Evolutionary conservation across 2,329 filamentous ascomycete species (phyloP).

Genomic region (Colletotrichum liriopes): DNA sequence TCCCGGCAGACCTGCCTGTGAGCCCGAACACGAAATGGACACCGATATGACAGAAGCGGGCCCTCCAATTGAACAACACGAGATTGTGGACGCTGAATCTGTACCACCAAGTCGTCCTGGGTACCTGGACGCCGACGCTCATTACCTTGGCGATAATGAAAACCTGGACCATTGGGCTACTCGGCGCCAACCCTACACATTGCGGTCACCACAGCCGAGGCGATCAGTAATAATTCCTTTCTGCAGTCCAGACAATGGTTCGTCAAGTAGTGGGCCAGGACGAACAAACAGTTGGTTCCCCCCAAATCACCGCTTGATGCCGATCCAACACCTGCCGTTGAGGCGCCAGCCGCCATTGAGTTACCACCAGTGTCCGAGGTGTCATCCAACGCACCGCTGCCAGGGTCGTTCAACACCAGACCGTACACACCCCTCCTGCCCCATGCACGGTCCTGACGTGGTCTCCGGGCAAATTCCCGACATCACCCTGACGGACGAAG

Average conservation of each 20-base stretch:
- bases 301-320: neutral
- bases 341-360: neutral
- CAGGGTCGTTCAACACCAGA: neutral
- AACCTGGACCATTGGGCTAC: neutral
- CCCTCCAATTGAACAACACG: neutral
- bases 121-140: neutral
- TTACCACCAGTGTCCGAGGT: neutral
- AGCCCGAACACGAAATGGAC: neutral
- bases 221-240: neutral
- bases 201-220: neutral
- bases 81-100: neutral
- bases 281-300: neutral
- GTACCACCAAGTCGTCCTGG: neutral
- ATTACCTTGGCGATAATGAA: neutral
- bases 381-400: neutral
- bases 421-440: neutral
- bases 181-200: neutral
- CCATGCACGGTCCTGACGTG: neutral
- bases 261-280: neutral
- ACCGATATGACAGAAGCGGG: neutral
- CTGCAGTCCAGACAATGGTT: too few relatives aligned
- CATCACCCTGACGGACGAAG: neutral
- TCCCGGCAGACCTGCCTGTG: neutral
- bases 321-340: neutral
- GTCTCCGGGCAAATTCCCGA: neutral